Base-by-base conservation (phyloP, 768 basidiomycete species). In the Phylloporus sp. region DNA sequence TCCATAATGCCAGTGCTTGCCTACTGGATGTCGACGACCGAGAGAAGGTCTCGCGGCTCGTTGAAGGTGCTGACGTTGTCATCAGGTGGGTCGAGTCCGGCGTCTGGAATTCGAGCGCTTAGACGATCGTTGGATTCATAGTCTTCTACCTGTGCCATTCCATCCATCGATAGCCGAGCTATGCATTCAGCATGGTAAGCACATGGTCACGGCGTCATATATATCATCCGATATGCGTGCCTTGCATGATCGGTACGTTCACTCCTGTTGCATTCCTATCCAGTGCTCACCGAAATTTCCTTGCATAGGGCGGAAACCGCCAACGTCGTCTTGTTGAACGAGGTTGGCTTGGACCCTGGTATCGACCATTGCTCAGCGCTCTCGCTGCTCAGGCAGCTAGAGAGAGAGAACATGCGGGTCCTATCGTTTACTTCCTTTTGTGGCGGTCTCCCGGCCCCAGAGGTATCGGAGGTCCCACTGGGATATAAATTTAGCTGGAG, bases 401-500 rank as follows among this genome's bases (percentile, higher is more conserved):
- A 71, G 29, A 57, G 65, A 9, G 65, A 79, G 54, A 74, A 72
- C 18, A 84, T 81, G 62, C 63, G 69, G 13, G 72, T 91, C 9
- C 59, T 75, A 0, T 84, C 86, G 0, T 96, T 95, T 63, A 80
- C 80, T 1, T 92, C 90, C 1, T 94, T 94, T 73, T 97, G 94
- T 46, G 94, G 94, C 1, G 94, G 94, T 2, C 71, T 97, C 5
- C 94, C 94, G 0, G 83, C 85, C 1, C 89, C 89, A 0, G 86
- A 62, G 18, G 67, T 60, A 8, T 57, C 67, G 9, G 65, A 72
- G 50, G 79, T 85, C 14, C 90, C 91, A 2, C 68, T 94, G 9
- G 76, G 84, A n/a, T 93, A 95, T 60, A 95, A 93, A 61, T 92
- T 92, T 61, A 90, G 90, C 54, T 97, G 94, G 94, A 87, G 82